Base-by-base conservation (phyloP, 2,329 filamentous ascomycete species). In the Nigrograna mackinnonii region DNA sequence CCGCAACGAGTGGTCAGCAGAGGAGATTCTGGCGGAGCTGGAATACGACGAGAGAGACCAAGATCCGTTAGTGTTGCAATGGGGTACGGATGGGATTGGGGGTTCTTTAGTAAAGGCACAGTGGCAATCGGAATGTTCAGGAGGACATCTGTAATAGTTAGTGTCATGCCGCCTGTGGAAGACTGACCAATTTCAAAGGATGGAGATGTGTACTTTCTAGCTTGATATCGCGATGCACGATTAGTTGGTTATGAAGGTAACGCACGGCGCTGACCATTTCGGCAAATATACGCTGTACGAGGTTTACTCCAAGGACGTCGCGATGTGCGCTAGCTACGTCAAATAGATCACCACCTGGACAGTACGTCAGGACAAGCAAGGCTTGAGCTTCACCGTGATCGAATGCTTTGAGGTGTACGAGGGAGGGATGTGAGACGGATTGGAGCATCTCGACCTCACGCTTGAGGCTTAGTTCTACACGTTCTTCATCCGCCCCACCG, bases 211-310 rank as follows among this genome's bases (percentile, higher is more conserved):
- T 79, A 94, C 89, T 99, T 77, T 99, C 94, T 45, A 99, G 84
- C 73, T 99, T 99, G 70, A 99, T 95, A 68, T 99, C 94, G 46
- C 94, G 84, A 66, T 99, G 94, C 40, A 97, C 92, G 63, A 99
- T 96, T 54, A 83, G 85, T 57, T 88, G 78, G 40, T 82, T 76
- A 68, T 99, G 94, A 36, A 99, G 75, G 72, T 97, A 96, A 44
- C 79, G 81, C 24, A 95, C 86, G 0, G 92, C 94, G 47, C 82
- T 85, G 18, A 97, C 85, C 50, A 97, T 70, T 67, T 99, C 94
- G 12, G 91, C 80, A 68, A 96, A 96, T 43, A 97, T 91, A 38
- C 94, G 83, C 52, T 89, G 82, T 36, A 96, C 78, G 34, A 97
- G 72, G 2, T 74, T 63, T 0, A 89, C 81, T 4, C 79, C 83